A percentile compares a stretch with the other conserved stretches of the same genome.
phyloP scores from a whole-genome alignment of 2,329 filamentous ascomycete species.

The Monilinia fructicola region DNA sequence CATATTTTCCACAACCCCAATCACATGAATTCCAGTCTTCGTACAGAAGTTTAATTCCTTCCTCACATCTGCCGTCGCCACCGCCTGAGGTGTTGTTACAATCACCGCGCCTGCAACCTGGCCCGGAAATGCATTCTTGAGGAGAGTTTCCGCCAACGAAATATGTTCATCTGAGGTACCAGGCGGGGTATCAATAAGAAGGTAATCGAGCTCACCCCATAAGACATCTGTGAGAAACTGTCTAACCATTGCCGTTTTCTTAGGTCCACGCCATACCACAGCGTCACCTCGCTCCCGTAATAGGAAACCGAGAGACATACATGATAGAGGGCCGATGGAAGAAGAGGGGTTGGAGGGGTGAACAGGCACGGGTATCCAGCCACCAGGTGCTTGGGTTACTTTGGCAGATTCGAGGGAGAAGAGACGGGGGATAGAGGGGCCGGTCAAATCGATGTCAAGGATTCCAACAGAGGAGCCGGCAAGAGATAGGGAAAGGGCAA shows the following conservation, averaged over 20 bases:
- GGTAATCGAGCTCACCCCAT: slow-evolving; percentile 85
- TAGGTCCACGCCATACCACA: slow-evolving; percentile 95
- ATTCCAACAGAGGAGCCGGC: slow-evolving; percentile 89
- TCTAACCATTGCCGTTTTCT: slow-evolving; percentile 98
- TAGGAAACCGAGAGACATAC: slow-evolving; percentile 93
- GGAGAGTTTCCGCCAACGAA: slow-evolving; percentile 82
- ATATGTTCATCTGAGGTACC: slow-evolving; percentile 98
- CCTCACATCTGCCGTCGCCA: slow-evolving; percentile 84
- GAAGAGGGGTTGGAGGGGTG: slow-evolving; percentile 56
- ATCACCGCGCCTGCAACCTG: slow-evolving; percentile 86
- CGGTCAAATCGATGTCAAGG: slow-evolving; percentile 93
- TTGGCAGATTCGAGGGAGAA: slow-evolving; percentile 86
- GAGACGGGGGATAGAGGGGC: slow-evolving; percentile 93
- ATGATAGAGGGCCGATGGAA: slow-evolving; percentile 65
- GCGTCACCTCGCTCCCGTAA: slow-evolving; percentile 81
- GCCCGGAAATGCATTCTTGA: slow-evolving; percentile 60
- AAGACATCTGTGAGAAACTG: slow-evolving; percentile 92
- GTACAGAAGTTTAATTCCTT: slow-evolving; percentile 87
- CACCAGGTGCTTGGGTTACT: slow-evolving; percentile 85
- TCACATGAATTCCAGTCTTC: slow-evolving; percentile 77
- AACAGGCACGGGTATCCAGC: slow-evolving; percentile 87
- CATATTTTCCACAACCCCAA: slow-evolving; percentile 98
- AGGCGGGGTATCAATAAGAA: slow-evolving; percentile 93
- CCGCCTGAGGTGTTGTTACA: slow-evolving; percentile 93
- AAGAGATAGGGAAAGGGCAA: slow-evolving; percentile 83